Percentiles rank a stretch among this genome's conserved stretches.
Conservation (phyloP, 306 rosid species). For the Gleditsia sinensis region DNA sequence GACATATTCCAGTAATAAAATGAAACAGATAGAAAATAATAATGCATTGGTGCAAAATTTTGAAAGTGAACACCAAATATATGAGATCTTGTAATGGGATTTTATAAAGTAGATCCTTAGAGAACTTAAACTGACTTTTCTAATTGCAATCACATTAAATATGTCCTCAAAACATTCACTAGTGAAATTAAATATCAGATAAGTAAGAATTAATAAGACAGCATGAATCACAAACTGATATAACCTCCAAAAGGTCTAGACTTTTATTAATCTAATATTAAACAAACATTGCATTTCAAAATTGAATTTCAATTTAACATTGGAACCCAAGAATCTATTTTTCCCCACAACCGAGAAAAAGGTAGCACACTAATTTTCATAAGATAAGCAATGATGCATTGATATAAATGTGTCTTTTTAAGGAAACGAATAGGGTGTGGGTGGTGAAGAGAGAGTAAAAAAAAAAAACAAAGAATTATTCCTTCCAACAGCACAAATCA, state of each 20-base stretch:
- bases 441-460: too few species aligned
- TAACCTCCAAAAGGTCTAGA: background rate
- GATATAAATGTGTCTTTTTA: background rate
- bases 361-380: background rate
- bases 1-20: background rate
- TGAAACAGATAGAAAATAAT: background rate
- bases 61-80: conserved; percentile 1
- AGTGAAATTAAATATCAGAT: background rate
- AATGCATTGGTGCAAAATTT: background rate
- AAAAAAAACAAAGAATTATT: too few species aligned
- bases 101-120: background rate
- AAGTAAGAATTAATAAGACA: background rate
- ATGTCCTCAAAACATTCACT: background rate
- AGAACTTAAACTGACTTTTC: conserved; percentile 1
- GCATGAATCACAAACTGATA: background rate
- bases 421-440: background rate
- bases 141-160: background rate
- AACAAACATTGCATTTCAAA: background rate
- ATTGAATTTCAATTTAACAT: background rate
- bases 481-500: too few species aligned
- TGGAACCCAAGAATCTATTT: background rate
- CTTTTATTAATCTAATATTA: background rate
- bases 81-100: background rate
- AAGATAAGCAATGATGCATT: background rate
- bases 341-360: background rate